These are phyloP conservation scores for Zygoascus biomembranicola DNA, from an alignment of 805 yeast genomes.

Conservation along the genomic window DNA sequence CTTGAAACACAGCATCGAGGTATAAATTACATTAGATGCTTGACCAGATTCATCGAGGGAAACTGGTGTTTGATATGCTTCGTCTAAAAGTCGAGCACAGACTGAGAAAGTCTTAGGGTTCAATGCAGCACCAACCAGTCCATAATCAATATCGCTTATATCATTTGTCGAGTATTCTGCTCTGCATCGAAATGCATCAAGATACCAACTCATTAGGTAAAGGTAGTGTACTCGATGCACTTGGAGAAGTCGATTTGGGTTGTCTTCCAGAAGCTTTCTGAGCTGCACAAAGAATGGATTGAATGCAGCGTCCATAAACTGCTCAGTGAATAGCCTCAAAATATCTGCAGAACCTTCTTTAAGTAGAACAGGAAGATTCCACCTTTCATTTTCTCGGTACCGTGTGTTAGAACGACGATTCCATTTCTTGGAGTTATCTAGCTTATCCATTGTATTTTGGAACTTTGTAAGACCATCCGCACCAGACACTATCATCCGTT, in stretches of 20 bases:
- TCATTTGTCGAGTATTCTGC: background rate
- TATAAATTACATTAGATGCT: slow-evolving; percentile 45
- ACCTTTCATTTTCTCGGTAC: slow-evolving; percentile 6
- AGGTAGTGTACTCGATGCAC: slow-evolving; percentile 40
- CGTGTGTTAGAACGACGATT: slow-evolving; percentile 29
- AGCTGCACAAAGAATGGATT: slow-evolving; percentile 53
- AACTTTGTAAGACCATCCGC: slow-evolving; percentile 51
- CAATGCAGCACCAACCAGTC: slow-evolving; percentile 36
- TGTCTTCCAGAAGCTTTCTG: slow-evolving; percentile 39
- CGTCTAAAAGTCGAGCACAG: slow-evolving; percentile 35
- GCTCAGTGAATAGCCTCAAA: slow-evolving; percentile 40
- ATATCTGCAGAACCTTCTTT: slow-evolving; percentile 22
- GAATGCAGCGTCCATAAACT: slow-evolving; percentile 67
- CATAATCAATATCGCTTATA: slow-evolving; percentile 21
- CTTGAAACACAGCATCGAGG: slow-evolving; percentile 57
- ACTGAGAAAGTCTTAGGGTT: slow-evolving; percentile 46
- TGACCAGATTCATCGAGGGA: slow-evolving; percentile 22
- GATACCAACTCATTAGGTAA: slow-evolving; percentile 64
- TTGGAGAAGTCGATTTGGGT: slow-evolving; percentile 22
- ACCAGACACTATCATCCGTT: slow-evolving; percentile 61
- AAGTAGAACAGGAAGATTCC: slow-evolving; percentile 19
- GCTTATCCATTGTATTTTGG: slow-evolving; percentile 46
- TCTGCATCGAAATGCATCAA: slow-evolving; percentile 49
- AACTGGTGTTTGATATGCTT: slow-evolving; percentile 32
- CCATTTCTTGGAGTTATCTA: slow-evolving; percentile 69